Conservation (phyloP, 805 yeast genomes). For the Kodamaea neixiangensis region DNA sequence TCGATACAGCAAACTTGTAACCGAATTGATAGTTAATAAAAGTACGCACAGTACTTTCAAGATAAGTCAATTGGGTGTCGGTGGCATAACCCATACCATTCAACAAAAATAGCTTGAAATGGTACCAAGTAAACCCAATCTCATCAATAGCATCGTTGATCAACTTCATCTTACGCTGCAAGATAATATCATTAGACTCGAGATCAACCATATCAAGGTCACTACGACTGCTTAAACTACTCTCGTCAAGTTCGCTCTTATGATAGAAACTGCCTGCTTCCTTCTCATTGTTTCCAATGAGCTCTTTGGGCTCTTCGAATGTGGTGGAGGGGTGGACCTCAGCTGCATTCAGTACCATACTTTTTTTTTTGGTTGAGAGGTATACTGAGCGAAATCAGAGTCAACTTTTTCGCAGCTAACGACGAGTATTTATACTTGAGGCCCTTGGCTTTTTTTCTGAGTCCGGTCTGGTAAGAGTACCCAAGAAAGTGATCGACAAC, state of each 20-base stretch:
- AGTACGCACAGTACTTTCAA: constrained; percentile 48
- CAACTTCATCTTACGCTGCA: constrained; percentile 28
- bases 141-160: constrained; percentile 36
- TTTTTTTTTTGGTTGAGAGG: not conserved
- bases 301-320: not conserved
- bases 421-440: not conserved
- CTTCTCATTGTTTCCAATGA: constrained; percentile 3
- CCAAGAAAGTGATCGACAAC: not conserved
- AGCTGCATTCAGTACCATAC: not conserved
- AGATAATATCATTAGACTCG: constrained; percentile 16
- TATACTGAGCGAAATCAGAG: not conserved
- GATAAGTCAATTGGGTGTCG: constrained; percentile 50
- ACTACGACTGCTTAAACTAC: constrained; percentile 6
- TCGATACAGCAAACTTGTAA: constrained; percentile 43
- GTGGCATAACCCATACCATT: constrained; percentile 42
- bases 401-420: not conserved
- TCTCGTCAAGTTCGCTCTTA: constrained; percentile 11
- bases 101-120: constrained; percentile 33
- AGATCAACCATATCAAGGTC: constrained; percentile 17
- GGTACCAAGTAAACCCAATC: constrained; percentile 51
- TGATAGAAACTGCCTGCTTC: constrained; percentile 8
- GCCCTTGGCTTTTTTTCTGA: not conserved
- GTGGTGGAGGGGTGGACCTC: not conserved
- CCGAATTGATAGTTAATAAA: constrained; percentile 52
- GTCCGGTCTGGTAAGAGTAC: not conserved